phyloP scores from a whole-genome alignment of 306 rosid genomes.

The Luffa acutangula region DNA sequence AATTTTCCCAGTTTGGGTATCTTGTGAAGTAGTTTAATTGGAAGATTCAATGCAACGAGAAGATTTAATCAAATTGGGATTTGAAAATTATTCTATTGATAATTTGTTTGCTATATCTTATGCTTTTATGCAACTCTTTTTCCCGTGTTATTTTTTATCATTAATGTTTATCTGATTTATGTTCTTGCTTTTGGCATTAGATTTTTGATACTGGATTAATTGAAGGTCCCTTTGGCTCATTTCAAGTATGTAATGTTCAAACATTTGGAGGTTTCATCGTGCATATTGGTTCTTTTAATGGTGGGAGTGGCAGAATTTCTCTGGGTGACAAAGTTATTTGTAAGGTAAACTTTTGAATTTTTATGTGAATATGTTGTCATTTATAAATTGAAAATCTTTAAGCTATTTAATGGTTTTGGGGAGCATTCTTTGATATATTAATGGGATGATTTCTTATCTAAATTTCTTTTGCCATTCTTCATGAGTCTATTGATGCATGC shows the following conservation, averaged over 20 bases:
- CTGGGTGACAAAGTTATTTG: conserved; percentile 73
- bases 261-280: conserved; percentile 76
- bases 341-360: conserved; percentile 37
- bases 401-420: background rate
- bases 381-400: background rate
- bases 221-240: conserved; percentile 44
- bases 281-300: conserved; percentile 66
- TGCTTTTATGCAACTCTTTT: background rate
- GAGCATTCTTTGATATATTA: background rate
- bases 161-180: conserved; percentile 12
- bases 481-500: conserved; percentile 12
- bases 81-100: background rate
- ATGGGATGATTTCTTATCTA: background rate
- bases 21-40: background rate
- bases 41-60: background rate
- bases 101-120: background rate
- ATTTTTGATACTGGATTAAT: conserved; percentile 88
- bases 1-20: too few relatives aligned
- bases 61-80: background rate
- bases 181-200: conserved; percentile 22
- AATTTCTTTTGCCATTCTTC: background rate
- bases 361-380: background rate
- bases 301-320: conserved; percentile 38
- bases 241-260: conserved; percentile 77
- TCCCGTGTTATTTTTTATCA: background rate